Evolutionary conservation across 345 rosid genomes (phyloP), one percentile per base, ranked within the genome.

Genomic region (Camelina sativa): DNA sequence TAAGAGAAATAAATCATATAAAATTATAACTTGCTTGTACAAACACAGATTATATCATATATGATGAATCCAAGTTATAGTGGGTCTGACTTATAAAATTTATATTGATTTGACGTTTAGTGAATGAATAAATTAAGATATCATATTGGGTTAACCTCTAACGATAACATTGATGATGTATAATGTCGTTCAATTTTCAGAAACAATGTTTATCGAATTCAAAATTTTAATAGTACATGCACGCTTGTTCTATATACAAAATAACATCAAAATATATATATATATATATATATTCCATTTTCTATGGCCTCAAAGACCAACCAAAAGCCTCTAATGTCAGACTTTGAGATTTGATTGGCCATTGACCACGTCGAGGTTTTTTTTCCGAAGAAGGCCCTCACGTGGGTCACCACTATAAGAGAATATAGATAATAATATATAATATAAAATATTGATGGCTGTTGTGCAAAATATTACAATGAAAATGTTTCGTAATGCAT

Each of bases 271-370:
- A n/a, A n/a, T n/a, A n/a, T n/a, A n/a, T n/a, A n/a, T n/a, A n/a
- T n/a, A n/a, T n/a, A n/a, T n/a, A n/a, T n/a, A n/a, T n/a, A 60
- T 51, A 58, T 59, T 30, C 16, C 11, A 25, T 28, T 61, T 61
- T 54, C 8, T 60, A 44, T 69, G 71, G 70, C 52, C 44, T 54
- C 65, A 44, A 23, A 23, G 59, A 62, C 56, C 59, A 62, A 34
- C 79, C 80, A 76, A 76, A 76, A 55, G 78, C 75, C 69, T 68
- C 20, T 60, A 60, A 53, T 56, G 67, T 68, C 74, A 62, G 57
- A 69, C 58, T 43, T 62, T 11, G 64, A 62, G 56, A 69, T 69
- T 69, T 54, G 58, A 54, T 62, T 48, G 51, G 70, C 47, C 44
- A 60, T 60, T 67, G 68, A 76, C 58, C 48, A 54, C 79, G 43